Percentiles rank a stretch among this genome's conserved stretches.
phyloP scores from a whole-genome alignment of 2,329 filamentous ascomycete species.

The Aspergillus sp. region DNA sequence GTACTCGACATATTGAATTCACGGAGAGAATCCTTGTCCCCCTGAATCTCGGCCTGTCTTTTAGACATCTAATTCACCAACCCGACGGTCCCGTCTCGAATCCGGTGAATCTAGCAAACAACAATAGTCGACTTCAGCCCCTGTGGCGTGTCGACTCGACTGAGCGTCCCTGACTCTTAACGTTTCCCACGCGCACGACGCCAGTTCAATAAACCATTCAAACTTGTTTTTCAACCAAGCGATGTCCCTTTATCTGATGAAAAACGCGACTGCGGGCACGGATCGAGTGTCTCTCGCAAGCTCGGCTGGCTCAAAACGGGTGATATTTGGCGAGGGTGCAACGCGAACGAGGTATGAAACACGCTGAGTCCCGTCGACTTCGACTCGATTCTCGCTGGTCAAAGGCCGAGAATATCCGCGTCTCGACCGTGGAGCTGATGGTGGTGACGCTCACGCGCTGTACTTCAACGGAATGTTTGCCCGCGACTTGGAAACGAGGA shows the following conservation, averaged over 20 bases:
- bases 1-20: slow-evolving; percentile 33
- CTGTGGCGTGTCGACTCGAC: not conserved
- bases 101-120: not conserved
- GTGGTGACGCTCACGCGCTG: not conserved
- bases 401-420: not conserved
- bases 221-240: not conserved
- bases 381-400: not conserved
- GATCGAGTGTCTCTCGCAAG: not conserved
- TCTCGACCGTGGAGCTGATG: not conserved
- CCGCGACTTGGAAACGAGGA: not conserved
- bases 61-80: slow-evolving; percentile 29
- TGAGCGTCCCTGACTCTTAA: not conserved
- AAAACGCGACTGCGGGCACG: not conserved
- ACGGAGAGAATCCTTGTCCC: slow-evolving; percentile 24
- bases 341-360: not conserved
- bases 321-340: not conserved
- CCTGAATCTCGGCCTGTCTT: slow-evolving; percentile 30
- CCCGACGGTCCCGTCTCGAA: not conserved
- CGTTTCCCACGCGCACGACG: not conserved
- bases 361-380: not conserved
- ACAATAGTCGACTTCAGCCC: not conserved
- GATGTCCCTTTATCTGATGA: not conserved
- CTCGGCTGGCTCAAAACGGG: not conserved
- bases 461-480: not conserved
- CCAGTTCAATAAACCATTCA: not conserved